Evolutionary conservation across 2,329 filamentous ascomycete genomes (phyloP).

Genomic region (Penicillium sp.): DNA sequence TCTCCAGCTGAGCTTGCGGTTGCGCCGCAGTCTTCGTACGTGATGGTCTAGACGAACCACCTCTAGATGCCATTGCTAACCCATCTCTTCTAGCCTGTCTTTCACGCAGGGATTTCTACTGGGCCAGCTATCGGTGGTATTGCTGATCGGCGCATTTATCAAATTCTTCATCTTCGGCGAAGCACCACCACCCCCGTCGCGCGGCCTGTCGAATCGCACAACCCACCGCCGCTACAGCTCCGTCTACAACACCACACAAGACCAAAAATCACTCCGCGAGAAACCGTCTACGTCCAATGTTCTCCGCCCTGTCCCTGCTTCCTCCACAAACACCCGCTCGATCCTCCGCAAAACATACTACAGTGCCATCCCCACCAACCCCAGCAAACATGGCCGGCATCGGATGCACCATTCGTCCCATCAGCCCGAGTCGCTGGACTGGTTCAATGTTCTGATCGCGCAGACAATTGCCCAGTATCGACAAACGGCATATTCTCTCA

Average conservation of each 20-base stretch:
- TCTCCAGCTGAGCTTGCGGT: slow-evolving; percentile 34
- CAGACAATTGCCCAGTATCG: slow-evolving; percentile 96
- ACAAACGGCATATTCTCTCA: slow-evolving; percentile 87
- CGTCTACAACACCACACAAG: slow-evolving; percentile 51
- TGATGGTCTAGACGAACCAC: too few relatives aligned
- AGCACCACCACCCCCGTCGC: slow-evolving; percentile 79
- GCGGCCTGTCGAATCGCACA: slow-evolving; percentile 74
- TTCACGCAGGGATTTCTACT: slow-evolving; percentile 94
- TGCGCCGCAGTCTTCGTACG: slow-evolving; percentile 49
- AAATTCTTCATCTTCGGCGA: slow-evolving; percentile 99
- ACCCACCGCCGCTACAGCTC: slow-evolving; percentile 77
- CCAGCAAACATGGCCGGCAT: slow-evolving; percentile 47
- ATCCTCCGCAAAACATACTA: slow-evolving; percentile 98
- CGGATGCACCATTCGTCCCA: slow-evolving; percentile 68
- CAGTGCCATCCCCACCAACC: slow-evolving; percentile 59
- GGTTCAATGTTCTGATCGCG: slow-evolving; percentile 97
- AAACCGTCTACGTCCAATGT: slow-evolving; percentile 67
- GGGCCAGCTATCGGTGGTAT: slow-evolving; percentile 88
- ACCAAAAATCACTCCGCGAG: slow-evolving; percentile 50
- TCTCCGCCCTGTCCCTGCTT: slow-evolving; percentile 70
- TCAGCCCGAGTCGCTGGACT: slow-evolving; percentile 94
- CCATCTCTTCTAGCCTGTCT: slow-evolving; percentile 63
- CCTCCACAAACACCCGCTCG: slow-evolving; percentile 78
- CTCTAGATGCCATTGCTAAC: too few relatives aligned
- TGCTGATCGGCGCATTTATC: slow-evolving; percentile 92